Evolutionary conservation across 179 eudicot genomes (phyloP), one percentile per base, ranked within the genome.

Genomic region (Beta lomatogona): DNA sequence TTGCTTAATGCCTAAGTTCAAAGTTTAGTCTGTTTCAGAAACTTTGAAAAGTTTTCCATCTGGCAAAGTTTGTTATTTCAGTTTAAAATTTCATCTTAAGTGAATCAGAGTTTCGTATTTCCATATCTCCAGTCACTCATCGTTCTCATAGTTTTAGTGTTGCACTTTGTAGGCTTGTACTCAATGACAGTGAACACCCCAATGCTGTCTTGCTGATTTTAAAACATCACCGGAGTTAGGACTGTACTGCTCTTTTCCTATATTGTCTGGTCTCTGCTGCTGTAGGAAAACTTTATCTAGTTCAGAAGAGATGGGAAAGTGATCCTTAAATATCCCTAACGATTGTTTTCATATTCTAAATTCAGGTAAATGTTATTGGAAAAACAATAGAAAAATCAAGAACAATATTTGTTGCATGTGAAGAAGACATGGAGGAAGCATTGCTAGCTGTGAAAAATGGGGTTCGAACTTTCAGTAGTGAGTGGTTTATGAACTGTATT

Each of bases 341-440:
- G 63, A 48, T n/a, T 59, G 10, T 21, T 63, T 50, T 46, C 19
- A 5, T 81, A 61, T 61, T 60, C 15, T 45, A 64, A 75, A 59
- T 73, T 36, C 88, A 94, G 98, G 97, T 93, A 0, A 87, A 82
- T 68, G 71, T 77, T 14, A 85, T 84, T 45, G 86, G 81, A 16
- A 80, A 90, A 57, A 79, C 82, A 74, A 64, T 75, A 2, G 91
- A 93, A 21, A 82, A 82, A 50, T 84, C 90, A 52, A 80, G 81
- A 70, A 86, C 92, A 3, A 91, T 94, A 7, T 91, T 89, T 75
- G 80, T 94, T 74, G 97, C 97, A 45, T 87, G 91, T 71, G 98
- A 93, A 80, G 97, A 92, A 78, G 94, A 94, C 85, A 92, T 89
- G 93, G 94, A 91, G 74, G 98, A 93, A 88, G 97, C 97, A 76